phyloP scores from a whole-genome alignment of 1,139 yeast species.

The Sugiyamaella japonica region DNA sequence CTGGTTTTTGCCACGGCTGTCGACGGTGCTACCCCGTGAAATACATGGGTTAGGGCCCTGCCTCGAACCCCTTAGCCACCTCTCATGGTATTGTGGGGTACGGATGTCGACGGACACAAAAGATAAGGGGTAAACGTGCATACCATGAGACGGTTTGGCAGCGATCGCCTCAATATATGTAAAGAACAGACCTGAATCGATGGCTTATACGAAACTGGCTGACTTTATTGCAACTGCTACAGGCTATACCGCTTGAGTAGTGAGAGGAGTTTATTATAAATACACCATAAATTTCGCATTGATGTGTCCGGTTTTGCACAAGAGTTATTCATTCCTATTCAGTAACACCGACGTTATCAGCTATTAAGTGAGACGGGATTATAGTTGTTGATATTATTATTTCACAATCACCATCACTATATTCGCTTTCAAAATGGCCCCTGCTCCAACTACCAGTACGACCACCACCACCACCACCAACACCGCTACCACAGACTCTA shows the following conservation, averaged over 20 bases:
- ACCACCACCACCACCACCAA: conserved; percentile 1
- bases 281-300: neutral
- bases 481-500: neutral
- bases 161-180: no score
- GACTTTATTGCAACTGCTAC: no score
- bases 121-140: neutral
- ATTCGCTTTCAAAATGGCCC: conserved; percentile 10
- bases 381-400: no score
- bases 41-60: conserved; percentile 1
- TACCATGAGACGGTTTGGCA: no score
- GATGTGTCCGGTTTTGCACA: neutral
- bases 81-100: conserved; percentile 10
- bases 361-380: no score
- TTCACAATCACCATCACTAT: no score
- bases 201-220: no score
- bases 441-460: conserved; percentile 7
- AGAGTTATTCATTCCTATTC: conserved; percentile 6
- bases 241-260: no score
- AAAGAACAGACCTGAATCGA: no score
- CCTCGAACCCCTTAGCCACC: neutral
- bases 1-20: no score
- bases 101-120: conserved; percentile 15
- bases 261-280: conserved; percentile 1
- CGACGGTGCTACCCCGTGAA: conserved; percentile 1
- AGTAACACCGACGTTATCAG: no score